Evolutionary conservation across 1,284 basidiomycete species (phyloP).

Genomic region (Ganoderma lingzhi): DNA sequence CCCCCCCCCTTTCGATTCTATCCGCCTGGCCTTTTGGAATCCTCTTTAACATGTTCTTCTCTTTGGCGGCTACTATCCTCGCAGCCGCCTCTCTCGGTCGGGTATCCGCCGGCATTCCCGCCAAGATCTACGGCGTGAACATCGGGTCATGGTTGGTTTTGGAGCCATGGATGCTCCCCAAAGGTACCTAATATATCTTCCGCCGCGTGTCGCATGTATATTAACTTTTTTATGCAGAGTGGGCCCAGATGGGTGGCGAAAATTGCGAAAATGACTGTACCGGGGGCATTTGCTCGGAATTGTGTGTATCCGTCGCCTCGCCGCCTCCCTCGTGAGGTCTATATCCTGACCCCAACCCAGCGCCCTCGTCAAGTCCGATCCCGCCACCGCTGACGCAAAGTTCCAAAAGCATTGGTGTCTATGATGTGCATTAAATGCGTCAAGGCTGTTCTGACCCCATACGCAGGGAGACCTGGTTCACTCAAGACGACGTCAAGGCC

Average conservation of each 20-base stretch:
- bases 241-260: slow-evolving; percentile 72
- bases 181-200: slow-evolving; percentile 44
- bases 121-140: slow-evolving; percentile 73
- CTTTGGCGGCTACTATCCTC: neutral
- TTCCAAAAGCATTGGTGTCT: slow-evolving; percentile 73
- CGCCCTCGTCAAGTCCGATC: slow-evolving; percentile 62
- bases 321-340: slow-evolving; percentile 55
- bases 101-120: slow-evolving; percentile 38
- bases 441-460: neutral
- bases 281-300: slow-evolving; percentile 66
- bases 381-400: slow-evolving; percentile 61
- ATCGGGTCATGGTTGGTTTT: slow-evolving; percentile 68
- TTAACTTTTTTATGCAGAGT: slow-evolving; percentile 49
- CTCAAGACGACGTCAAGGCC: slow-evolving; percentile 61
- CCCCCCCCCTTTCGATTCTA: neutral
- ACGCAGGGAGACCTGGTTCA: slow-evolving; percentile 73
- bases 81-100: neutral
- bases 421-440: neutral
- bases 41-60: neutral
- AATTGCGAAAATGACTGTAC: slow-evolving; percentile 56
- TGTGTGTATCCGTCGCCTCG: slow-evolving; percentile 43
- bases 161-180: slow-evolving; percentile 77
- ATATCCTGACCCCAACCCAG: slow-evolving; percentile 28
- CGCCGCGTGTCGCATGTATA: neutral
- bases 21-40: neutral